Conservation (phyloP, 495 filamentous ascomycete species). For the Penicillium longicatenatum region DNA sequence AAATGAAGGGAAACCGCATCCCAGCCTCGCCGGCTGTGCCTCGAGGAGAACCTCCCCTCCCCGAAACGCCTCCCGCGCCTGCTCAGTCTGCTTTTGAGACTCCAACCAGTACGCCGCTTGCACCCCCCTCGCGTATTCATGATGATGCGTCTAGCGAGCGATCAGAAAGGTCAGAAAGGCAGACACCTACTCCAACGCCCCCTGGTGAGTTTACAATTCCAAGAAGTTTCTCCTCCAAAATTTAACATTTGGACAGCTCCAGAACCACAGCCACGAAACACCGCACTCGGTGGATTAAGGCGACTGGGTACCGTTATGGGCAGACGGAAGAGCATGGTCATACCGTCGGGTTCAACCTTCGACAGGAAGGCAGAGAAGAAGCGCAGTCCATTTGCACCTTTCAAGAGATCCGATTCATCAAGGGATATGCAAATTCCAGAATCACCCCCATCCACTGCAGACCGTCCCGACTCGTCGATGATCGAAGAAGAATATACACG, state of each 20-base stretch:
- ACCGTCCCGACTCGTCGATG: constrained; percentile 42
- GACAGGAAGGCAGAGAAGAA: constrained; percentile 52
- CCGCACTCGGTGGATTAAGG: constrained; percentile 57
- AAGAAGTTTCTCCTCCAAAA: neutral
- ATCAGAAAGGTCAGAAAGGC: constrained; percentile 47
- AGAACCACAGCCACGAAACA: constrained; percentile 39
- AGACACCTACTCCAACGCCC: constrained; percentile 40
- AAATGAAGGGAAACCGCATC: constrained; percentile 36
- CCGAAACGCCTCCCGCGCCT: constrained; percentile 16
- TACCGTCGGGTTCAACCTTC: constrained; percentile 33
- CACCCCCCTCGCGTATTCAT: constrained; percentile 45
- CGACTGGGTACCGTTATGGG: constrained; percentile 82
- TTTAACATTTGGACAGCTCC: constrained; percentile 22
- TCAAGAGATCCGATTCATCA: constrained; percentile 49
- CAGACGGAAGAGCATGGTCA: constrained; percentile 53
- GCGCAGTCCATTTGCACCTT: constrained; percentile 51
- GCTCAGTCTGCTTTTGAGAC: neutral
- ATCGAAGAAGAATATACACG: constrained; percentile 37
- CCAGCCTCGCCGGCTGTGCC: constrained; percentile 17
- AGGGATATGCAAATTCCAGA: constrained; percentile 47
- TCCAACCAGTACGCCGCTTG: constrained; percentile 19
- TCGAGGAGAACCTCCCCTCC: constrained; percentile 22
- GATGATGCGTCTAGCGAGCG: constrained; percentile 65
- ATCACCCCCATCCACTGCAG: constrained; percentile 34
- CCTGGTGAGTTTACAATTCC: constrained; percentile 38